Base-by-base conservation (phyloP, 805 yeast genomes). In the Ogataea corticis region DNA sequence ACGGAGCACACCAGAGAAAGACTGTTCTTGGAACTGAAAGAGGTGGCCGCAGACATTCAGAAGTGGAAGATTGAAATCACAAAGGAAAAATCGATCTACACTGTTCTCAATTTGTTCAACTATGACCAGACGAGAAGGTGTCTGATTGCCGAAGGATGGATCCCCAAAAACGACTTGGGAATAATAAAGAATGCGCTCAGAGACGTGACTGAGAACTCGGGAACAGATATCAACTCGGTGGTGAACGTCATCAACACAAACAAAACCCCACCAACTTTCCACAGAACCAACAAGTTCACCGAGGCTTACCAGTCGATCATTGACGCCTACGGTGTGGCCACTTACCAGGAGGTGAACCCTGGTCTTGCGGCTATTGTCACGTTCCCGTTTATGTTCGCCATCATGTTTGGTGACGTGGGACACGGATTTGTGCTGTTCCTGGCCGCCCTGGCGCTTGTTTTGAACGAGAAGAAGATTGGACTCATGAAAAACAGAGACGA, bases 71-170 rank as follows among this genome's bases (percentile, higher is more conserved):
- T 77, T 6, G 70, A 75, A 17, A 69, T 83, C 25, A 81, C 80
- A 46, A 80, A 89, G 63, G 99, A 94, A 66, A 87, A 87, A 62
- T 84, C 89, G 12, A 83, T 91, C 13, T 90, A 85, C 66, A 75
- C 83, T 28, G 77, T 89, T 0, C 73, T 94, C 72, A 89, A 89
- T 67, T 73, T 78, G 58, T 82, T 89, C 65, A 88, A 87, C 60
- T 85, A 83, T 65, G 95, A 87, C 60, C 87, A 80, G 52, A 71
- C 84, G n/a, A 82, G 96, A 68, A 81, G 86, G 64, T 87, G 96
- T 30, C 72, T 94, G 49, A 79, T 92, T 38, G 96, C 95, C 16
- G 98, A 95, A 71, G 99, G 98, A 27, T 94, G 99, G 99, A 72
- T 88, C 16, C 98, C 99, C 32, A 75, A 83, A 16, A 81, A 79